Conservation (phyloP, 306 rosid species). For the Albizia julibrissin region DNA sequence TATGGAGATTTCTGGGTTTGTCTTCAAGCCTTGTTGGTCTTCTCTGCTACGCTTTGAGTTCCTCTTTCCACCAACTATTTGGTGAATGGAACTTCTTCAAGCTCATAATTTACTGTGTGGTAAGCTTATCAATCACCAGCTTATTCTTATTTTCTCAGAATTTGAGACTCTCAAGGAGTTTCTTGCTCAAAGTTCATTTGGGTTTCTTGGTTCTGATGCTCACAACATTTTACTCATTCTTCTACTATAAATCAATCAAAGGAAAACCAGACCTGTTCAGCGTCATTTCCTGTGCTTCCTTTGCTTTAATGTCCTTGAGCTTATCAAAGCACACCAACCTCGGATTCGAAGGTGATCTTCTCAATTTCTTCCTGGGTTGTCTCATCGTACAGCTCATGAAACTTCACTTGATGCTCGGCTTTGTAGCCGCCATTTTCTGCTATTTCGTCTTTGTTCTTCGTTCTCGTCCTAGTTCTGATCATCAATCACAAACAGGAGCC, state of each 20-base stretch:
- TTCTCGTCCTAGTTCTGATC: background rate
- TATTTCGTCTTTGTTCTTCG: conserved; percentile 9
- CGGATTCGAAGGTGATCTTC: conserved; percentile 29
- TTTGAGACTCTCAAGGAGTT: background rate
- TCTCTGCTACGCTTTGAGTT: background rate
- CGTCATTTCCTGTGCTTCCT: conserved; percentile 6
- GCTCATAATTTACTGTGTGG: background rate
- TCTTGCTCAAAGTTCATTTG: background rate
- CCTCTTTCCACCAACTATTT: background rate
- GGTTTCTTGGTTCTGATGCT: conserved; percentile 2
- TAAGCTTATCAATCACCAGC: background rate
- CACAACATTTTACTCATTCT: background rate
- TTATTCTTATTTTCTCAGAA: background rate
- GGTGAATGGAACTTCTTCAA: background rate
- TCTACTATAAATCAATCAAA: background rate
- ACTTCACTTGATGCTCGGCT: conserved; percentile 14
- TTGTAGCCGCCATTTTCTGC: background rate
- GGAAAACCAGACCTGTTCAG: background rate
- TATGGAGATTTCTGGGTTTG: conserved; percentile 16
- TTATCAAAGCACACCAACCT: conserved; percentile 22
- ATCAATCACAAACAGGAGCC: background rate
- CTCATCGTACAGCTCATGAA: conserved; percentile 24
- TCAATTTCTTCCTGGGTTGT: conserved; percentile 28
- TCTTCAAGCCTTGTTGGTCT: conserved; percentile 7
- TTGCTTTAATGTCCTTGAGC: conserved; percentile 18